These are phyloP conservation scores for Pseudocercospora vitis DNA, from an alignment of 2,329 filamentous ascomycete genomes.

Conservation along the genomic window DNA sequence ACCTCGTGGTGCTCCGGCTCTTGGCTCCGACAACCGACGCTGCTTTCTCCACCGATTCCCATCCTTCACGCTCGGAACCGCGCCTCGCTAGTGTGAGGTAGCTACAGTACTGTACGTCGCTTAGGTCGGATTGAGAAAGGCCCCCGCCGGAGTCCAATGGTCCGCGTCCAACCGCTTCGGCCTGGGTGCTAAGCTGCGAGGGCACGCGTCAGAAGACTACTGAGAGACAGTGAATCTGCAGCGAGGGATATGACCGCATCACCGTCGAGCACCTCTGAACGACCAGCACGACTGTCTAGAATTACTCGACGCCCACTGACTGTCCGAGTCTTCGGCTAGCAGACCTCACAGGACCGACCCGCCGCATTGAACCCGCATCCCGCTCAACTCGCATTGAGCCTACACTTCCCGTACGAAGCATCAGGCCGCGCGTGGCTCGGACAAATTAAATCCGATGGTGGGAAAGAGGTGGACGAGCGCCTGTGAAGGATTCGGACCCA, in stretches of 20 bases:
- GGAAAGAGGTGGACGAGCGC: slow-evolving; percentile 15
- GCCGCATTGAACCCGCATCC: neutral
- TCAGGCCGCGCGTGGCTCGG: slow-evolving; percentile 8
- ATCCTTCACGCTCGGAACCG: neutral
- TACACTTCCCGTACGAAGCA: neutral
- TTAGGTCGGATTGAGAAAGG: neutral
- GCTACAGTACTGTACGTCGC: neutral
- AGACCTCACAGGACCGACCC: slow-evolving; percentile 5
- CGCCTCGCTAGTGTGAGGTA: neutral
- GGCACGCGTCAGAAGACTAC: neutral
- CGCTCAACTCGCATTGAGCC: neutral
- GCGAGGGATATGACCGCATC: slow-evolving; percentile 1
- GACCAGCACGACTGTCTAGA: too few relatives aligned
- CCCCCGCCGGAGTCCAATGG: neutral
- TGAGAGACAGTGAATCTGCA: neutral
- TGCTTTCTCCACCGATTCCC: slow-evolving; percentile 1
- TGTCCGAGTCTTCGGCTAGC: too few relatives aligned
- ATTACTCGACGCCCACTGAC: too few relatives aligned
- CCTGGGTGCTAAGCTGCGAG: neutral
- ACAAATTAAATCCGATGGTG: slow-evolving; percentile 17
- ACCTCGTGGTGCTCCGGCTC: too few relatives aligned
- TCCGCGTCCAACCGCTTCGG: neutral
- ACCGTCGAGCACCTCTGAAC: neutral
- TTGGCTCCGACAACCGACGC: too few relatives aligned
- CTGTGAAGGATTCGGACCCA: slow-evolving; percentile 15